These are phyloP conservation scores for Trichoderma gamsii DNA, from an alignment of 495 filamentous ascomycete species.

Conservation along the genomic window DNA sequence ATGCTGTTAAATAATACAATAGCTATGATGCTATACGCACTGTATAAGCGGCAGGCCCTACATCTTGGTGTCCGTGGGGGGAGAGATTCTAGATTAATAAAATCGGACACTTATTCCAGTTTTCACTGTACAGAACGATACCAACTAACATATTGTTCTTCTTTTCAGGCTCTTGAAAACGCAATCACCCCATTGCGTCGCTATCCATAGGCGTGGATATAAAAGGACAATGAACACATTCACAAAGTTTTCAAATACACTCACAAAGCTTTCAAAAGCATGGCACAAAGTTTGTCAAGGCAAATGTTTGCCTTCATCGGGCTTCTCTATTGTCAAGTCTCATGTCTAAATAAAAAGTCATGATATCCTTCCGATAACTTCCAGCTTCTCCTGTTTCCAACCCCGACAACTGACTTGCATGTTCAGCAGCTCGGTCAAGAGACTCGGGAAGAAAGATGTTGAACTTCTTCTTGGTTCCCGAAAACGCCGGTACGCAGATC, in stretches of 20 bases:
- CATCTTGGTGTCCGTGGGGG: too few species aligned
- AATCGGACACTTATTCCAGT: too few species aligned
- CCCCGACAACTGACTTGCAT: slow-evolving; percentile 14
- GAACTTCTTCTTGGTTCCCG: slow-evolving; percentile 41
- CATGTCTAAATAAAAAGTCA: not conserved
- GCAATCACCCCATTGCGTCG: too few species aligned
- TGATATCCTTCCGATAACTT: not conserved
- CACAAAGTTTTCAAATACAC: not conserved
- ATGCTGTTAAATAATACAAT: too few species aligned
- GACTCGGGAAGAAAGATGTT: slow-evolving; percentile 39
- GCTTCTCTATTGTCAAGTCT: slow-evolving; percentile 7
- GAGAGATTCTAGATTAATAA: too few species aligned
- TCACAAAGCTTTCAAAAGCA: too few species aligned
- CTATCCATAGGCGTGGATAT: too few species aligned
- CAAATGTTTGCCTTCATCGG: not conserved
- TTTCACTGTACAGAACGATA: not conserved
- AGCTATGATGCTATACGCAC: too few species aligned
- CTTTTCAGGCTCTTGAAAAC: too few species aligned
- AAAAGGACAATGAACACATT: not conserved
- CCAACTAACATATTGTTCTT: not conserved
- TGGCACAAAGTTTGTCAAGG: too few species aligned
- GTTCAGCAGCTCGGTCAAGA: slow-evolving; percentile 16
- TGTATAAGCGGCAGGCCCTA: too few species aligned
- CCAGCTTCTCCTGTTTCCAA: slow-evolving; percentile 3
- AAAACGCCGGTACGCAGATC: slow-evolving; percentile 30